A percentile compares a stretch with the other conserved stretches of the same genome.
These are phyloP conservation scores for Raphanus sativus DNA, from an alignment of 345 rosid genomes.

Conservation along the genomic window DNA sequence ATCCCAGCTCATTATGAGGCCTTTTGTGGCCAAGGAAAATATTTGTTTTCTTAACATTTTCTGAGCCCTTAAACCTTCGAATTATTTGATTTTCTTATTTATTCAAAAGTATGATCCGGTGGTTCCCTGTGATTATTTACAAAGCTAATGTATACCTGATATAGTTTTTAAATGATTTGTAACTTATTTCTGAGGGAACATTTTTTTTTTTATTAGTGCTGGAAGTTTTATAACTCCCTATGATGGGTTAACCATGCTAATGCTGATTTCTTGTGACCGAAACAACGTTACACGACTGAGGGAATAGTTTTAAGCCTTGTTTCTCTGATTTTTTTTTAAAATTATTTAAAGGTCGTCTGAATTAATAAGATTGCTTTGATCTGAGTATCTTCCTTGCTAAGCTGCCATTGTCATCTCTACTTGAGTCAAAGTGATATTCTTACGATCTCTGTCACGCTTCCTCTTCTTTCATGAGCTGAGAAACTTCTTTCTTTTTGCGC, in stretches of 20 bases:
- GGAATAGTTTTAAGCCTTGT: neutral
- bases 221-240: constrained; percentile 35
- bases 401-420: neutral
- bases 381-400: neutral
- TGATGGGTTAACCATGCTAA: constrained; percentile 64
- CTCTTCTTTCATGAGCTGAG: constrained; percentile 73
- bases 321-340: neutral
- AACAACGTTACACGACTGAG: constrained; percentile 7
- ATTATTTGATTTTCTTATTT: neutral
- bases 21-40: constrained; percentile 42
- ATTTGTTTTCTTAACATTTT: constrained; percentile 40
- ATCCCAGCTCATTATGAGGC: constrained; percentile 69
- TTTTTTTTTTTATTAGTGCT: too few relatives aligned
- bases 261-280: constrained; percentile 48
- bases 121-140: constrained; percentile 33
- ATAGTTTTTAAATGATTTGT: constrained; percentile 4
- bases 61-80: constrained; percentile 36
- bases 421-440: neutral
- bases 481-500: constrained; percentile 53
- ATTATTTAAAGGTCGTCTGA: neutral
- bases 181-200: constrained; percentile 35
- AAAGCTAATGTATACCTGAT: constrained; percentile 42
- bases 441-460: constrained; percentile 41
- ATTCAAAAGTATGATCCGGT: neutral
- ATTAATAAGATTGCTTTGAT: neutral